These are phyloP conservation scores for Fusarium vanettenii DNA, from an alignment of 2,329 filamentous ascomycete species.

Conservation along the genomic window DNA sequence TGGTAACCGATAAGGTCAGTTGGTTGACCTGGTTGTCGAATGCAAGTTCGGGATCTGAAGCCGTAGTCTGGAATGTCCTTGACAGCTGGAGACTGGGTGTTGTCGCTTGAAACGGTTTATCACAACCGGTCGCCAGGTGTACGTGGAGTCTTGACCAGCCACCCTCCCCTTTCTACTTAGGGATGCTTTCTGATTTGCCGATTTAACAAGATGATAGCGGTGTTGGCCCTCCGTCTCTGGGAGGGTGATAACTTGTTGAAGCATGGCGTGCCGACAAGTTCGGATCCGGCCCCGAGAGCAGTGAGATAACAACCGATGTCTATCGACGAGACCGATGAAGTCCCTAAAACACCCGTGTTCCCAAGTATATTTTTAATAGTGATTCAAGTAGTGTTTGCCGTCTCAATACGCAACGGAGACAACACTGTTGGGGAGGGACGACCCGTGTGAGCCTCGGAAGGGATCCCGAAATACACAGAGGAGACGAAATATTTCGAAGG, in stretches of 20 bases:
- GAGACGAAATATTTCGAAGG: not conserved
- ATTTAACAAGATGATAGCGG: not conserved
- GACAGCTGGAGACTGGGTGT: not conserved
- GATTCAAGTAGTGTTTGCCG: too few relatives aligned
- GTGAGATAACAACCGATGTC: not conserved
- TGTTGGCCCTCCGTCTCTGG: not conserved
- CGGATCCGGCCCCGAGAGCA: not conserved
- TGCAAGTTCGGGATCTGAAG: not conserved
- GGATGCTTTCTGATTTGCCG: not conserved
- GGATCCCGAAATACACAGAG: not conserved
- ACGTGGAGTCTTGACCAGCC: not conserved
- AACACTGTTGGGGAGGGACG: not conserved
- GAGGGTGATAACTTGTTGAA: not conserved
- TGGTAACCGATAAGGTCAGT: not conserved
- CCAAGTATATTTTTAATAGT: not conserved
- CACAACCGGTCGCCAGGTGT: not conserved
- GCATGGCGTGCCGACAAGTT: not conserved
- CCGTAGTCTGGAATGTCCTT: not conserved
- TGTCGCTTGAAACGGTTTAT: not conserved
- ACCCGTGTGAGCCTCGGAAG: not conserved
- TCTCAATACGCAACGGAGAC: not conserved
- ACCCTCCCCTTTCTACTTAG: not conserved
- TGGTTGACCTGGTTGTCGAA: not conserved
- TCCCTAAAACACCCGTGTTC: too few relatives aligned
- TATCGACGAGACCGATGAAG: not conserved